Evolutionary conservation across 345 rosid species (phyloP).

Genomic region (Microcos paniculata): DNA sequence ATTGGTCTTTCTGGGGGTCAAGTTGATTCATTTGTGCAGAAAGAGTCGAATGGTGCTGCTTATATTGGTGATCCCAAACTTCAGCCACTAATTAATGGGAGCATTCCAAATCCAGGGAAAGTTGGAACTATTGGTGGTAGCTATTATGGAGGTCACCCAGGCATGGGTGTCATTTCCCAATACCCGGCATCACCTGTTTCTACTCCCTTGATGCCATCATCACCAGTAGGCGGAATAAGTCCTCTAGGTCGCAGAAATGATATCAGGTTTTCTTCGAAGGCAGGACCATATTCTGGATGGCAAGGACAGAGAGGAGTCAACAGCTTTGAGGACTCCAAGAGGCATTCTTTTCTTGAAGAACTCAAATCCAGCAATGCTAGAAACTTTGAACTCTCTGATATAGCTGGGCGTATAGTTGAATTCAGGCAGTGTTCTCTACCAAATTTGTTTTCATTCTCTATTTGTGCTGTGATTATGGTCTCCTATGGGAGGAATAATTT

Average conservation of each 20-base stretch:
- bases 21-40: slow-evolving; percentile 45
- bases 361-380: slow-evolving; percentile 76
- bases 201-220: slow-evolving; percentile 68
- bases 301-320: slow-evolving; percentile 70
- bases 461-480: neutral
- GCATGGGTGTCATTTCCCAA: slow-evolving; percentile 64
- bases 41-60: slow-evolving; percentile 36
- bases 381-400: slow-evolving; percentile 83
- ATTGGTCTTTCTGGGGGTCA: slow-evolving; percentile 37
- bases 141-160: slow-evolving; percentile 50
- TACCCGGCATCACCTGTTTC: slow-evolving; percentile 65
- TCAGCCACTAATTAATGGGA: slow-evolving; percentile 48
- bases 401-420: slow-evolving; percentile 85
- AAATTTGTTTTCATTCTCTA: slow-evolving; percentile 21
- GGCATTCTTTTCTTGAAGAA: slow-evolving; percentile 87
- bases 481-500: slow-evolving; percentile 16
- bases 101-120: slow-evolving; percentile 53
- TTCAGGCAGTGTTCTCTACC: slow-evolving; percentile 60
- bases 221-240: slow-evolving; percentile 59
- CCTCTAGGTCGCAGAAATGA: slow-evolving; percentile 61
- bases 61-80: slow-evolving; percentile 56
- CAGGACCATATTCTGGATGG: slow-evolving; percentile 71
- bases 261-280: slow-evolving; percentile 52
- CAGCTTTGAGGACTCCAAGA: slow-evolving; percentile 57
- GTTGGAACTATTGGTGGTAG: slow-evolving; percentile 38